Evolutionary conservation across 352 stramenopile genomes (phyloP), one percentile per base, ranked within the genome.

Genomic region (Phytophthora idaei): DNA sequence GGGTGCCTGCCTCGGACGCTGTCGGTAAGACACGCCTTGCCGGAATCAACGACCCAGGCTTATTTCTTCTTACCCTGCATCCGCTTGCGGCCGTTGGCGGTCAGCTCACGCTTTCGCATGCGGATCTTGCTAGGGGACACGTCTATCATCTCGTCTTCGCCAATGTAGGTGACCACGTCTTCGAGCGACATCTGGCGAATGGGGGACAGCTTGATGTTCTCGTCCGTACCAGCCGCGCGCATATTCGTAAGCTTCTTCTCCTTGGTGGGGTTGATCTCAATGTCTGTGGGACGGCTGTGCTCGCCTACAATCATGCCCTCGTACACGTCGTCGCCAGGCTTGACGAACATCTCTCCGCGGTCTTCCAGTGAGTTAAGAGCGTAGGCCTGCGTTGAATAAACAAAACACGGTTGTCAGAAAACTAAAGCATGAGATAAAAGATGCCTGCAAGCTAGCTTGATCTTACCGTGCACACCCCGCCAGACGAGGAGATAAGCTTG

Each of bases 101-200:
- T 79, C 51, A 93, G 64, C 65, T 92, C 83, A 27, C 85, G 85
- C 69, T 93, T 93, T 34, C 83, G 71, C 73, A 99, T 94, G 57
- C 98, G 89, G 47, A 99, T 97, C 68, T 83, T 96, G 27, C 75
- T 76, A 15, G 98, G 98, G 42, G 97, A 99, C 12, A 99, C 92
- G 73, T 99, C 98, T 60, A 99, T 97, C 74, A 99, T 98, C 80
- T 99, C 98, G 77, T 99, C 98, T 48, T 98, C 91, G 51, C 82
- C 86, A 69, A 99, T 93, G 77, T 99, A 99, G 5, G 94, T 94
- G 67, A 99, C 98, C 25, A 98, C 79, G 69, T 99, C 97, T 76
- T 99, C 98, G 0, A 99, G 83, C n/a, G 85, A 97, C 82, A 99
- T 94, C 39, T 78, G 69, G 51, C 94, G 93, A 4, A 97, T 93